Base-by-base conservation (phyloP, 2,329 filamentous ascomycete genomes). In the Exophiala sp. region DNA sequence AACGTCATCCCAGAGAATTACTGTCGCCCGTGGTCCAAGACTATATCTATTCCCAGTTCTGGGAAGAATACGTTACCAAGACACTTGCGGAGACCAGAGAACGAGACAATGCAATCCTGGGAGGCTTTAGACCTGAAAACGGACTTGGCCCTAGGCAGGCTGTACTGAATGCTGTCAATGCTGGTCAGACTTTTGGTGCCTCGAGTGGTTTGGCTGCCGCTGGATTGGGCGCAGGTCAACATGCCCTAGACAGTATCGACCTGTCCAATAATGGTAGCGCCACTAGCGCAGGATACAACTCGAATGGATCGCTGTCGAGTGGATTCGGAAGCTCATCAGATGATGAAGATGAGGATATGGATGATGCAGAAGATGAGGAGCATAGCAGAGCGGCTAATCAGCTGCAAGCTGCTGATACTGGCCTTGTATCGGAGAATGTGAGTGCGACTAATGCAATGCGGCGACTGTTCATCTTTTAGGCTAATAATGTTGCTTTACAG, bases 61-160 rank as follows among this genome's bases (percentile, higher is more conserved):
- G 94, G 94, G 88, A 94, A 65, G 86, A 89, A 64, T 99, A 97
- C 65, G 91, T 97, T 36, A 92, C 97, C 68, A 88, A 92, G 54
- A 90, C 91, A 0, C 78, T 99, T 21, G 89, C 92, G 1, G 92
- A 96, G 70, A 99, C 94, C 0, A 80, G 94, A 51, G 94, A 99
- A 72, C 84, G 92, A 59, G 94, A 99, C 67, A 99, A 99, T 68
- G 94, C 94, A n/a, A 96, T 97, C 49, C 84, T 99, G 4, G 94
- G 94, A 43, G 94, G 94, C 5, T 91, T 97, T 9, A 84, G 94
- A 57, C 94, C 94, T 1, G 94, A 97, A 63, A 87, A 95, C 69
- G 88, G 88, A 18, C 82, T 95, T 63, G 89, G 86, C 39, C 88
- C 91, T 65, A 83, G 91, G 52, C 80, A 83, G 63, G 84, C 86